Conservation (phyloP, 192 early-diverging fungal species). For the Glomus cerebriforme region DNA sequence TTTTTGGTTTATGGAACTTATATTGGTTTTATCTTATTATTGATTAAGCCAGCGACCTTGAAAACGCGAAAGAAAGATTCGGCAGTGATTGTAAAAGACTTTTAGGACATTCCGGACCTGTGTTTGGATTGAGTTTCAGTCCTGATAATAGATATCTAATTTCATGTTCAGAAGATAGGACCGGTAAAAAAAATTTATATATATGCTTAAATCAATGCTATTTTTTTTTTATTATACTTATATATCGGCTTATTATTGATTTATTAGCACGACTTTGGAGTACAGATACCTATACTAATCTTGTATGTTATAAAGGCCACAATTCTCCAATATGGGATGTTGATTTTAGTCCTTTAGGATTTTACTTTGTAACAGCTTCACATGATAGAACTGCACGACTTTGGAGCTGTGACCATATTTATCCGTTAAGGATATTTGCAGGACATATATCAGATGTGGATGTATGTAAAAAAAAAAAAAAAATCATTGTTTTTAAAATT, state of each 20-base stretch:
- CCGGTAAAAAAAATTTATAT: slow-evolving; percentile 60
- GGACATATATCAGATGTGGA: slow-evolving; percentile 98
- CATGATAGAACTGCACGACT: slow-evolving; percentile 94
- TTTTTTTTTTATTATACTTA: not conserved
- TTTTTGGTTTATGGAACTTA: not conserved
- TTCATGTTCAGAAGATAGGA: slow-evolving; percentile 91
- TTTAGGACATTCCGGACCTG: slow-evolving; percentile 89
- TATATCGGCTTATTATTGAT: not conserved
- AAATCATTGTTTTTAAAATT: slow-evolving; percentile 78
- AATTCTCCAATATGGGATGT: slow-evolving; percentile 98
- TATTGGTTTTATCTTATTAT: slow-evolving; percentile 5
- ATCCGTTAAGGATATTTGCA: slow-evolving; percentile 95
- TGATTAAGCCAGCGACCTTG: slow-evolving; percentile 57
- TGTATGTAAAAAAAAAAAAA: slow-evolving; percentile 57
- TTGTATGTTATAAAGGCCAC: slow-evolving; percentile 97
- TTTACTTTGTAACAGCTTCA: slow-evolving; percentile 96
- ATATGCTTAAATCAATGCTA: not conserved
- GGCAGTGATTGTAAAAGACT: slow-evolving; percentile 64
- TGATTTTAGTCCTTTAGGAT: slow-evolving; percentile 83
- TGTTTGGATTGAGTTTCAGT: slow-evolving; percentile 87
- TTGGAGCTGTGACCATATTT: slow-evolving; percentile 97
- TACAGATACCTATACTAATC: slow-evolving; percentile 83
- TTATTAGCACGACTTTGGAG: slow-evolving; percentile 90
- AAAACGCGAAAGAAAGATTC: slow-evolving; percentile 60
- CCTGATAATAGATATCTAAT: slow-evolving; percentile 82